Conservation (phyloP, 2,329 filamentous ascomycete species). For the Hyphodiscus sp. region DNA sequence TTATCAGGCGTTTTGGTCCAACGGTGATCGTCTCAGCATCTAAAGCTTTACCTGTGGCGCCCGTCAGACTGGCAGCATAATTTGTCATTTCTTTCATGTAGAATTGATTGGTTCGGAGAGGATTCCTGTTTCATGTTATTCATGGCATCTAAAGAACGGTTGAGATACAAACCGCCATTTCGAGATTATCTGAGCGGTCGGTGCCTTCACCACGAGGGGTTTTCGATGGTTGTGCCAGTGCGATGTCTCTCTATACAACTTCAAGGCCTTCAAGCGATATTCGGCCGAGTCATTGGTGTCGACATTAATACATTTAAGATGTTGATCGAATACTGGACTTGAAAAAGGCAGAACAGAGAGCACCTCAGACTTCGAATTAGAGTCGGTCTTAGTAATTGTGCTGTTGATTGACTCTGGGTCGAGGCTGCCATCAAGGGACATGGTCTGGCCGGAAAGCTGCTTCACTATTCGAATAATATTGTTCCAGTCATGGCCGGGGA, state of each 20-base stretch:
- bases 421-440: slow-evolving; percentile 24
- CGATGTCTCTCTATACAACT: slow-evolving; percentile 41
- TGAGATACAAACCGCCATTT: slow-evolving; percentile 27
- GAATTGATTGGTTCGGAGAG: slow-evolving; percentile 42
- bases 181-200: slow-evolving; percentile 36
- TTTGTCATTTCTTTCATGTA: slow-evolving; percentile 61
- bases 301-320: slow-evolving; percentile 38
- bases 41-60: slow-evolving; percentile 53
- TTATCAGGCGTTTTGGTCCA: slow-evolving; percentile 24
- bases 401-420: slow-evolving; percentile 14
- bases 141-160: not conserved
- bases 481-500: slow-evolving; percentile 22
- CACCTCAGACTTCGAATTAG: slow-evolving; percentile 8
- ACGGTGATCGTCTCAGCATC: slow-evolving; percentile 59
- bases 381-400: slow-evolving; percentile 9
- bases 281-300: slow-evolving; percentile 26
- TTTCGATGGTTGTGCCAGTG: slow-evolving; percentile 60
- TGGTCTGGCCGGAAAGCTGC: slow-evolving; percentile 28
- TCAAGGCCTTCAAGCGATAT: slow-evolving; percentile 22
- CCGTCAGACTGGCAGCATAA: slow-evolving; percentile 66
- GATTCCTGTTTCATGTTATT: slow-evolving; percentile 21
- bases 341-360: slow-evolving; percentile 39
- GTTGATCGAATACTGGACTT: slow-evolving; percentile 40
- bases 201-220: slow-evolving; percentile 37
- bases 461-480: slow-evolving; percentile 23